Evolutionary conservation across 2,329 filamentous ascomycete species (phyloP).

Genomic region (Alternaria gansuensis): DNA sequence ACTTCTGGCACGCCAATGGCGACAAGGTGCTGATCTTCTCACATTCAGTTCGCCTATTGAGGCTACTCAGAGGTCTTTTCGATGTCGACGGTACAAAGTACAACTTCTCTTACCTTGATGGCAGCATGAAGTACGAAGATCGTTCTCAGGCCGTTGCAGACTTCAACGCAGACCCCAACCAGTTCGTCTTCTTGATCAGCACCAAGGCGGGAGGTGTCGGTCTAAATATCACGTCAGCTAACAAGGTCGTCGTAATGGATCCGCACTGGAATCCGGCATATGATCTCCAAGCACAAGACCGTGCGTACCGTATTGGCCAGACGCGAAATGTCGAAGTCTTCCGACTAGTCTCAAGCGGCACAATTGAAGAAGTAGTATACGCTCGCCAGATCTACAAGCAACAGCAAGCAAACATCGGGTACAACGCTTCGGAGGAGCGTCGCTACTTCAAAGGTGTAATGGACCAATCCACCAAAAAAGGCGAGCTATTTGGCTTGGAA

Average conservation of each 20-base stretch:
- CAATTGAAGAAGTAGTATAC: slow-evolving; percentile 97
- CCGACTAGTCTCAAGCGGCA: slow-evolving; percentile 86
- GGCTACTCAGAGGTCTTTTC: slow-evolving; percentile 85
- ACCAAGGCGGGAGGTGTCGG: slow-evolving; percentile 93
- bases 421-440: slow-evolving; percentile 89
- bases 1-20: slow-evolving; percentile 87
- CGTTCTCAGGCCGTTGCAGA: slow-evolving; percentile 83
- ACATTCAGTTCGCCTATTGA: slow-evolving; percentile 84
- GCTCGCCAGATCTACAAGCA: slow-evolving; percentile 98
- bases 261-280: slow-evolving; percentile 98
- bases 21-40: slow-evolving; percentile 97
- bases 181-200: slow-evolving; percentile 96
- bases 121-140: slow-evolving; percentile 82
- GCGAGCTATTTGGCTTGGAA: slow-evolving; percentile 89
- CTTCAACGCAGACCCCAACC: slow-evolving; percentile 85
- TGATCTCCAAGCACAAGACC: slow-evolving; percentile 94
- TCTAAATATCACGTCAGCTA: slow-evolving; percentile 95
- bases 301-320: slow-evolving; percentile 95
- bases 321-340: slow-evolving; percentile 94
- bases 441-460: slow-evolving; percentile 97
- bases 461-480: slow-evolving; percentile 80
- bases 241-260: slow-evolving; percentile 97
- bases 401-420: slow-evolving; percentile 97
- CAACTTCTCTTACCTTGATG: slow-evolving; percentile 90
- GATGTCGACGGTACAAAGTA: slow-evolving; percentile 79